Base-by-base conservation (phyloP, 2,329 filamentous ascomycete species). In the Fusarium sp. region DNA sequence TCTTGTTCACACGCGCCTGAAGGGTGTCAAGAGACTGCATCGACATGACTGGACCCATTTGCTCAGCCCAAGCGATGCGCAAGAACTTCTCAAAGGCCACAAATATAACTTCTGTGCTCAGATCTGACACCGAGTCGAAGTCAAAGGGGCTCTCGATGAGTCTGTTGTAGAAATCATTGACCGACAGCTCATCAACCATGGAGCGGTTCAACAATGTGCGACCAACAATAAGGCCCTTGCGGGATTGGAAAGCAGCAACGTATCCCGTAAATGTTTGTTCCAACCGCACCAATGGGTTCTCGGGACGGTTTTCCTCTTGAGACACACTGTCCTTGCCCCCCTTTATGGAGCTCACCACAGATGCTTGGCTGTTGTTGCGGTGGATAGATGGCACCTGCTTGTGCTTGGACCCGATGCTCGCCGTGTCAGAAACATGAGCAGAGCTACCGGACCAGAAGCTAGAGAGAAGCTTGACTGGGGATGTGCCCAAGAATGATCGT, bases 21-120 rank as follows among this genome's bases (percentile, higher is more conserved):
- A 98, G 86, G 2, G 91, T 90, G 65, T 92, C 89, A 40, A 98
- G 86, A 6, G 91, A 88, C 55, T 92, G 87, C 61, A 90, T 87
- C 2, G 93, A 91, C 81, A 98, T 91, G 64, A 98, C 90, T 4
- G 94, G 91, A 0, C 96, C 96, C 87, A 98, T 95, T 76, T 94
- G 92, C 73, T 96, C 93, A 67, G 89, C 91, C 96, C 96, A 98
- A 14, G 94, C 95, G 71, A 95, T 92, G 67, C 91, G 91, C 69
- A 98, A 85, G 76, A 98, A 98, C 70, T 97, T 98, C 80, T 98
- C 95, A 80, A 98, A 98, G 0, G 95, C 93, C 29, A 93, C 93
- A 79, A 98, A 97, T 6, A 98, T 88, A 22, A 96, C 91, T 78
- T 98, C 95, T 10, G 96, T 91, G 4, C 92, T 89, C 10, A 94